phyloP scores from a whole-genome alignment of 257 asterid genomes.

The Solanum bulbocastanum region DNA sequence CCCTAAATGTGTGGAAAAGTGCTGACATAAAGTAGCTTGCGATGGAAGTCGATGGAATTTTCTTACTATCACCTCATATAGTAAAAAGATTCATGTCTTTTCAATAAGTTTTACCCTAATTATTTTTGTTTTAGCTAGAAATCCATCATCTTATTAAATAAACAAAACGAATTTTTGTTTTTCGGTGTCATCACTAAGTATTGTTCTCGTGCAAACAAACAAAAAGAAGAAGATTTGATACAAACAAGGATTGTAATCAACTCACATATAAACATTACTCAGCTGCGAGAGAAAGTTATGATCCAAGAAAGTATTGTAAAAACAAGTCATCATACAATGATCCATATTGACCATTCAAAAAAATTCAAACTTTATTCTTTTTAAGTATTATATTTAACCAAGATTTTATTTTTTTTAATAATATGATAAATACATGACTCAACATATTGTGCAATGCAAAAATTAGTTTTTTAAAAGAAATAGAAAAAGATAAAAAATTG shows the following conservation, averaged over 20 bases:
- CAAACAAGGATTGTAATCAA: too few relatives aligned
- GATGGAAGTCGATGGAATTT: neutral
- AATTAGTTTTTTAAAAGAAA: neutral
- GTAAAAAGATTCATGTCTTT: neutral
- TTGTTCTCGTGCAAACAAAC: too few relatives aligned
- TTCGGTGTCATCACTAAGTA: too few relatives aligned
- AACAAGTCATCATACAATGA: too few relatives aligned
- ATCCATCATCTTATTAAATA: too few relatives aligned
- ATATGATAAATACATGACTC: neutral
- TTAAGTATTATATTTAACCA: too few relatives aligned
- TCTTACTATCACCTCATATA: neutral
- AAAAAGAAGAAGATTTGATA: too few relatives aligned
- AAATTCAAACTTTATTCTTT: too few relatives aligned
- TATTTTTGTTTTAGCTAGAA: neutral
- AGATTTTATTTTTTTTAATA: too few relatives aligned
- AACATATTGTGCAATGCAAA: neutral
- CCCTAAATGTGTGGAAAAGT: neutral
- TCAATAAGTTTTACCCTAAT: neutral
- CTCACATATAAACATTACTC: neutral
- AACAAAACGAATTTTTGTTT: too few relatives aligned
- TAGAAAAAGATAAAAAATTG: neutral
- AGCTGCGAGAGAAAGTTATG: accelerated
- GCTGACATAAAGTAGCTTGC: neutral
- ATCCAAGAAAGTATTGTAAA: too few relatives aligned
- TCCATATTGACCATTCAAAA: neutral